A percentile compares a stretch with the other conserved stretches of the same genome.
Evolutionary conservation across 1,284 basidiomycete species (phyloP).

Genomic region (Cutaneotrichosporon sp.): DNA sequence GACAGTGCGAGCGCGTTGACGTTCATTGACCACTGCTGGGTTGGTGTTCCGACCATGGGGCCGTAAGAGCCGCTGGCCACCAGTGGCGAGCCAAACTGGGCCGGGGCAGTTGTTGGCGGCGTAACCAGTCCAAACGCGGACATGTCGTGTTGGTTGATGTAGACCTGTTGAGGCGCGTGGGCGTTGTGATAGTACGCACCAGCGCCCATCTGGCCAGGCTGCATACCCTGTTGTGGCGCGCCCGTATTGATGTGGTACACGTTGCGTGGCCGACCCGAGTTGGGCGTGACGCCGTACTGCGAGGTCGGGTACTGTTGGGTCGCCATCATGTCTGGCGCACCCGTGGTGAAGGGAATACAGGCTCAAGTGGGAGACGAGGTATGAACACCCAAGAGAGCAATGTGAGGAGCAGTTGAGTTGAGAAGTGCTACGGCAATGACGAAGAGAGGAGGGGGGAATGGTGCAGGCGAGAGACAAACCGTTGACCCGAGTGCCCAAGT

Average conservation of each 20-base stretch:
- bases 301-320: conserved; percentile 14
- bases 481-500: too few species aligned
- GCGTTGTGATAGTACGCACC: neutral
- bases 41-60: conserved; percentile 4
- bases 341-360: neutral
- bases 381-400: neutral
- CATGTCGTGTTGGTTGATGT: conserved; percentile 11
- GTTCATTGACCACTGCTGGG: conserved; percentile 12
- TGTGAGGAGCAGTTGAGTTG: too few species aligned
- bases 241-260: conserved; percentile 6
- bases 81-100: conserved; percentile 15
- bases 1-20: conserved; percentile 14
- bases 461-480: too few species aligned
- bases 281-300: conserved; percentile 4
- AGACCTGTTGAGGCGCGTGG: conserved; percentile 4
- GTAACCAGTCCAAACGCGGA: conserved; percentile 13
- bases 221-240: neutral
- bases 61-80: conserved; percentile 9
- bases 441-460: too few species aligned
- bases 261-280: conserved; percentile 9
- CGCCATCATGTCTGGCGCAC: conserved; percentile 10
- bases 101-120: conserved; percentile 11
- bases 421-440: too few species aligned
- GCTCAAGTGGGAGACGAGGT: neutral
- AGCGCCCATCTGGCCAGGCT: neutral